phyloP scores from a whole-genome alignment of 805 yeast species.

The Cyberlindnera japonica region DNA sequence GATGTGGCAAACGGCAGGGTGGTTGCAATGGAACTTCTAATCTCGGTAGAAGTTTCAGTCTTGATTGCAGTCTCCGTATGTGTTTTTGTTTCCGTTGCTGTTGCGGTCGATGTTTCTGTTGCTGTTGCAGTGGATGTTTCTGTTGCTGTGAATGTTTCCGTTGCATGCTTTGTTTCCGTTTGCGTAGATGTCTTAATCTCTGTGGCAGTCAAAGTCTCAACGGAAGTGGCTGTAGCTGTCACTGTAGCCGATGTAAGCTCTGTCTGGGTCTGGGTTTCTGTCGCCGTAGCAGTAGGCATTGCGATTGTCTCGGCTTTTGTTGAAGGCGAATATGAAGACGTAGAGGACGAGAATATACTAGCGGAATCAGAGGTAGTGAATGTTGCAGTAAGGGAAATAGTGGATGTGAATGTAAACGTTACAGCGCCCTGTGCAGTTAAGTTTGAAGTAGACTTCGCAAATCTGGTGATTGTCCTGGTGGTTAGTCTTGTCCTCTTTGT shows the following conservation, averaged over 20 bases:
- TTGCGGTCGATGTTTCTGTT: neutral
- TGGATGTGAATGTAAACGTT: neutral
- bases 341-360: too few species aligned
- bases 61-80: neutral
- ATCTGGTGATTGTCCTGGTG: conserved; percentile 5
- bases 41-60: too few species aligned
- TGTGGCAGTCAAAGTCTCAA: too few species aligned
- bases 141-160: neutral
- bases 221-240: too few species aligned
- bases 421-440: neutral
- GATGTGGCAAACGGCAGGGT: too few species aligned
- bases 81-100: neutral
- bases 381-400: neutral
- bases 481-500: conserved; percentile 11
- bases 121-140: neutral
- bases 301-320: too few species aligned
- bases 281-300: too few species aligned
- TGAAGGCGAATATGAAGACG: too few species aligned
- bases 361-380: too few species aligned
- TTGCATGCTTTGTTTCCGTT: neutral
- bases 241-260: too few species aligned
- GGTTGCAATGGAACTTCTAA: too few species aligned
- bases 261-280: too few species aligned
- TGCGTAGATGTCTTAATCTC: neutral
- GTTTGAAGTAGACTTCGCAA: neutral